Conservation (phyloP, 169 alveolate species). For the Eimeria tenella region DNA sequence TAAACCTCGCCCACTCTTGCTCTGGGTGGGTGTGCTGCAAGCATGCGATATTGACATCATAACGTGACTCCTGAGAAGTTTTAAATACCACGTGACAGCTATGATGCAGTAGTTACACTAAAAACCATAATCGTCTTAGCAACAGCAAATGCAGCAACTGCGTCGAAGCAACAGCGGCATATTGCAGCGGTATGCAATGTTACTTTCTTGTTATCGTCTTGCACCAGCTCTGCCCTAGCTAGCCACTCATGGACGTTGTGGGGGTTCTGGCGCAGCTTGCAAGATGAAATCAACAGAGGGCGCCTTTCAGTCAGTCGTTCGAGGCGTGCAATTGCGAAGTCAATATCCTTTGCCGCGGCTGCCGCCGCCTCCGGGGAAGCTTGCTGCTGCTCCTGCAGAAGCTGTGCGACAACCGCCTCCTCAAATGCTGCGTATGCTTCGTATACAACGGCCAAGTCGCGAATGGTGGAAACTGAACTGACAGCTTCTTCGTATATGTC, state of each 20-base stretch:
- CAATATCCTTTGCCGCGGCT: conserved; percentile 58
- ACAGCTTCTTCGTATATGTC: conserved; percentile 91
- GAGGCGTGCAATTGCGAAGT: conserved; percentile 65
- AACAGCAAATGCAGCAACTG: conserved; percentile 2
- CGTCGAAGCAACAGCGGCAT: conserved; percentile 21
- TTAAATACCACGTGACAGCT: background rate
- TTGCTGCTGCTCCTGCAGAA: conserved; percentile 80
- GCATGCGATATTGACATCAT: background rate
- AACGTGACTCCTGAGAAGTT: background rate
- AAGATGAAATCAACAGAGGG: conserved; percentile 77
- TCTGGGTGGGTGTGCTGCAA: background rate
- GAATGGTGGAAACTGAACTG: conserved; percentile 87
- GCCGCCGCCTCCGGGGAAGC: background rate
- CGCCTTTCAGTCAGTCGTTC: conserved; percentile 79
- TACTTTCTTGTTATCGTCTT: conserved; percentile 76
- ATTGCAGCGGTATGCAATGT: background rate
- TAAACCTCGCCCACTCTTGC: background rate
- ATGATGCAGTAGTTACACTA: background rate
- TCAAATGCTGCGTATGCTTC: conserved; percentile 86
- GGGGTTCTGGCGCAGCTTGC: conserved; percentile 92
- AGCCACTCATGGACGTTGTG: conserved; percentile 95
- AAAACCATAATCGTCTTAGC: background rate
- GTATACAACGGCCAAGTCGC: conserved; percentile 92
- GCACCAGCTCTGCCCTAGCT: conserved; percentile 83
- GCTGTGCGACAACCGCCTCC: conserved; percentile 79